Evolutionary conservation across 345 rosid genomes (phyloP).

Genomic region (Kandelia obovata): DNA sequence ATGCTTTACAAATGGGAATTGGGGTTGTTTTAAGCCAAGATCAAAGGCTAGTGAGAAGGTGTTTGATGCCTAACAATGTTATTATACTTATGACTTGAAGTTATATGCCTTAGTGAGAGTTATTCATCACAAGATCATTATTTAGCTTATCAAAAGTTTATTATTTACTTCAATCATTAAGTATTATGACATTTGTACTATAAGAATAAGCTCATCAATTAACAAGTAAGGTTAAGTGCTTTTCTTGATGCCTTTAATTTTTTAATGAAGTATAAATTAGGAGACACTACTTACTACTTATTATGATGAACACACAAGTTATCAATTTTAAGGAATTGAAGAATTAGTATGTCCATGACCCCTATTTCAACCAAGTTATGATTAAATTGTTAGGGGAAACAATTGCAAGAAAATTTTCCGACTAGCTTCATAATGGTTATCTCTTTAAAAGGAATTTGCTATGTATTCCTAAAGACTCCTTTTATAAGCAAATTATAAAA

Average conservation of each 20-base stretch:
- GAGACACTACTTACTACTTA: background rate
- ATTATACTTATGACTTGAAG: too few species aligned
- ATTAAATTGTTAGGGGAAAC: too few species aligned
- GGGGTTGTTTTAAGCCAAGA: too few species aligned
- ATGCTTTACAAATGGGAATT: background rate
- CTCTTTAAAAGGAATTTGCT: slow-evolving; percentile 5
- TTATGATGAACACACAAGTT: slow-evolving; percentile 3
- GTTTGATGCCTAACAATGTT: too few species aligned
- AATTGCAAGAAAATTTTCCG: too few species aligned
- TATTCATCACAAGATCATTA: too few species aligned
- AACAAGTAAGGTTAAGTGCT: background rate
- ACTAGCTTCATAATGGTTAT: background rate
- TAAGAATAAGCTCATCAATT: background rate
- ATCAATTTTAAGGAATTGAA: slow-evolving; percentile 3
- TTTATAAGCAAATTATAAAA: background rate
- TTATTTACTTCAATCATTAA: too few species aligned
- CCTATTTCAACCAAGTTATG: slow-evolving; percentile 1
- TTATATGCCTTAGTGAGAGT: too few species aligned
- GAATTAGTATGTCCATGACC: slow-evolving; percentile 2
- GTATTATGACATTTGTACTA: background rate
- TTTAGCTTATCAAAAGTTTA: too few species aligned
- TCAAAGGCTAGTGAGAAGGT: too few species aligned
- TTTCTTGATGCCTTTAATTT: background rate
- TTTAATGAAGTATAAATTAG: background rate
- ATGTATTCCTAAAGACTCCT: slow-evolving; percentile 4